Evolutionary conservation across 306 rosid genomes (phyloP).

Genomic region (Corylus avellana): DNA sequence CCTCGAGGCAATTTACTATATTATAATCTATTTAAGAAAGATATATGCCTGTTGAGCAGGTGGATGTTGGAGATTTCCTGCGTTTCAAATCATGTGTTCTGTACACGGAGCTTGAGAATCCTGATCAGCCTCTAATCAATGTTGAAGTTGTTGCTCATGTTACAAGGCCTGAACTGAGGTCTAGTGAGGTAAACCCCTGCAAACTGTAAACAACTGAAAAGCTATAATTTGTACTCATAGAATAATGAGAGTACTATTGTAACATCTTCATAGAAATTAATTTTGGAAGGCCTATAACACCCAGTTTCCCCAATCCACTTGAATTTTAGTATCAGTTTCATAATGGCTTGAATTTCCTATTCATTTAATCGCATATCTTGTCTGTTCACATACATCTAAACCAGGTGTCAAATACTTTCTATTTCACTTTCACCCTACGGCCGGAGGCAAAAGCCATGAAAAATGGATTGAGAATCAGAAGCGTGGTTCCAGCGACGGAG

Average conservation of each 20-base stretch:
- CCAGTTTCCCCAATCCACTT: not conserved
- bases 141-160: slow-evolving; percentile 98
- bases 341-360: not conserved
- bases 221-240: not conserved
- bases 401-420: slow-evolving; percentile 81
- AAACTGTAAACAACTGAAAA: slow-evolving; percentile 8
- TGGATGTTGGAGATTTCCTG: slow-evolving; percentile 94
- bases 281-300: not conserved
- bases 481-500: slow-evolving; percentile 90
- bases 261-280: not conserved
- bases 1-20: not conserved
- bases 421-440: slow-evolving; percentile 84
- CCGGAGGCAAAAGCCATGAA: slow-evolving; percentile 72
- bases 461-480: slow-evolving; percentile 58
- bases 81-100: slow-evolving; percentile 86
- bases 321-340: not conserved
- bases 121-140: slow-evolving; percentile 83
- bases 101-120: slow-evolving; percentile 69
- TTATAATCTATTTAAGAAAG: not conserved
- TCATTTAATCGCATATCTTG: not conserved
- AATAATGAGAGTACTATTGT: not conserved
- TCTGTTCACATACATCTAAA: not conserved
- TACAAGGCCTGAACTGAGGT: slow-evolving; percentile 83
- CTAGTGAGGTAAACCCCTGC: slow-evolving; percentile 70
- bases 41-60: slow-evolving; percentile 45